Evolutionary conservation across 2,329 filamentous ascomycete genomes (phyloP), one percentile per base, ranked within the genome.

Genomic region (Sordariomycetes sp.): DNA sequence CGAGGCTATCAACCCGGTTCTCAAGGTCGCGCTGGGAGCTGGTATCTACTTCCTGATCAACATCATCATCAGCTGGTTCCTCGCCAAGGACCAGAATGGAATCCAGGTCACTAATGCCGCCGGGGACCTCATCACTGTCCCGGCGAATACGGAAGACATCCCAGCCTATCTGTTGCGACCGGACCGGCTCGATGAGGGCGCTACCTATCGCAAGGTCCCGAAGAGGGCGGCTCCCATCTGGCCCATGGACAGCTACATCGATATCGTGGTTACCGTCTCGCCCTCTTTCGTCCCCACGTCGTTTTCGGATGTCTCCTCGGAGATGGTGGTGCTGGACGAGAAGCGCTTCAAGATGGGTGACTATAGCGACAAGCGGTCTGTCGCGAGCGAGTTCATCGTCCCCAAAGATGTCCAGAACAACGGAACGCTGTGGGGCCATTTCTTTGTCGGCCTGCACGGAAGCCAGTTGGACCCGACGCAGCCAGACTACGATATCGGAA

Each of bases 361-460:
- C 70, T 90, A 78, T 67, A 86, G 83, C 59, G 90, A 97, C 65
- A 85, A 80, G 66, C 82, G 94, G 58, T 78, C 86, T 57, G 79
- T 91, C 59, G 85, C 92, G 63, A 88, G 87, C 7, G 85, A 77
- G 42, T 90, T 99, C 67, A 72, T 77, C 2, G 84, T 97, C 3
- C 92, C 94, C 2, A 76, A 77, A 60, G 77, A 82, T 50, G 90
- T 95, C 0, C 91, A 96, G 75, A 80, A 90, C 63, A 97, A 97
- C 68, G 90, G 89, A 36, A 96, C 92, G 1, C 79, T 99, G 10
- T 96, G 89, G 84, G 92, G 89, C 2, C 94, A 99, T 70, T 95
- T 97, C 71, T 96, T 90, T 65, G 76, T 97, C 60, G 89, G 84
- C 12, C 81, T 95, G 62, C 74, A 84, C 10, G 92, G 91, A 56